Conservation (phyloP, 768 basidiomycete genomes). For the Boletus sp. region DNA sequence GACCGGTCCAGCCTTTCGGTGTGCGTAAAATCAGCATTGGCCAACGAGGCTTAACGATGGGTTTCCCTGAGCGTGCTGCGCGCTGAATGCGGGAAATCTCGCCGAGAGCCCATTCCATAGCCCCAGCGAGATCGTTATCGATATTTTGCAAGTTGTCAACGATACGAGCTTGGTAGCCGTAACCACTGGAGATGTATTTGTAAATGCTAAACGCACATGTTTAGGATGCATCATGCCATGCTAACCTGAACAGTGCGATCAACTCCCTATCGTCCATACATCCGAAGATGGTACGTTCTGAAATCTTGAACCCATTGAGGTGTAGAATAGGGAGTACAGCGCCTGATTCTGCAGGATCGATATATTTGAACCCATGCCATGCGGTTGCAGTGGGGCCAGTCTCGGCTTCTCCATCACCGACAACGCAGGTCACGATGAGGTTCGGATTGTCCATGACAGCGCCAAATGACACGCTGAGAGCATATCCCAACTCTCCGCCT, state of each 20-base stretch:
- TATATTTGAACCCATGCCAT: conserved; percentile 87
- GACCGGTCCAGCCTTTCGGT: conserved; percentile 78
- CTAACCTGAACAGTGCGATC: conserved; percentile 64
- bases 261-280: conserved; percentile 90
- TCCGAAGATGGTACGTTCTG: conserved; percentile 84
- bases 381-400: conserved; percentile 75
- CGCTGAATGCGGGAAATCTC: conserved; percentile 77
- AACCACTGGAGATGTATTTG: conserved; percentile 45
- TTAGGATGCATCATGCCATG: background rate
- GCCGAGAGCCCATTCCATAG: conserved; percentile 74
- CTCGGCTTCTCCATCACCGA: conserved; percentile 90
- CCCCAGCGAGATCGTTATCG: conserved; percentile 75
- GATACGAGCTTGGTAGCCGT: conserved; percentile 87
- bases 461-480: conserved; percentile 81
- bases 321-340: conserved; percentile 91
- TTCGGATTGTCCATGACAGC: conserved; percentile 90
- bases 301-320: conserved; percentile 88
- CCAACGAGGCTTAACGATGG: conserved; percentile 88
- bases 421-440: conserved; percentile 71
- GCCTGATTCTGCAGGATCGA: conserved; percentile 86
- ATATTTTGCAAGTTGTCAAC: conserved; percentile 65
- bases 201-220: background rate
- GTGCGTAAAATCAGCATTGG: conserved; percentile 83
- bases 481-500: conserved; percentile 88
- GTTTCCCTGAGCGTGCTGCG: conserved; percentile 71